phyloP scores from a whole-genome alignment of 176 grass and related monocot genomes.

The barley (Hordeum vulgare) region DNA sequence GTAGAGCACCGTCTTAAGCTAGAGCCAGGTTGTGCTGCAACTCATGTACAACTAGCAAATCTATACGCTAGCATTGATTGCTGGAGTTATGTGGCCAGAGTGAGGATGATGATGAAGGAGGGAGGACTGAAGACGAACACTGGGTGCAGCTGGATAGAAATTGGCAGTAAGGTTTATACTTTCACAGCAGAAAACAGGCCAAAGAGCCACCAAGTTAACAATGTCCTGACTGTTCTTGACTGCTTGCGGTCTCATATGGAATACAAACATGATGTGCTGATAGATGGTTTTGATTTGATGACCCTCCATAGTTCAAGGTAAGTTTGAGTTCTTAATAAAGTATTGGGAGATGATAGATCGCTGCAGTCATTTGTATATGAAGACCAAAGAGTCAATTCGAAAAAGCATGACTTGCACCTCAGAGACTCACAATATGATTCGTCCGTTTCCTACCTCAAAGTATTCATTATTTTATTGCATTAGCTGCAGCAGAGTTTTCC shows the following conservation, averaged over 20 bases:
- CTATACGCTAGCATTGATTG: slow-evolving; percentile 36
- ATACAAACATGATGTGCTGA: slow-evolving; percentile 10
- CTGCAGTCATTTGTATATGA: background rate
- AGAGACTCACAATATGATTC: background rate
- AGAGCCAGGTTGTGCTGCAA: slow-evolving; percentile 47
- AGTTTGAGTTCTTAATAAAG: background rate
- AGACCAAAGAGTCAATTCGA: background rate
- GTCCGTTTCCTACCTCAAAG: background rate
- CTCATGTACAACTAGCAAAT: slow-evolving; percentile 53
- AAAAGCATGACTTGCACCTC: background rate
- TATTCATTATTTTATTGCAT: background rate
- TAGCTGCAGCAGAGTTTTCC: background rate
- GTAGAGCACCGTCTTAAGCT: slow-evolving; percentile 41
- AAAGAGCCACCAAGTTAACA: slow-evolving; percentile 26
- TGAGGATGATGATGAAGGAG: slow-evolving; percentile 44
- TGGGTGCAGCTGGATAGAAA: slow-evolving; percentile 59
- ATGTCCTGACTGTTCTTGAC: slow-evolving; percentile 31
- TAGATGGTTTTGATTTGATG: slow-evolving; percentile 22
- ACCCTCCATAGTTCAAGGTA: background rate
- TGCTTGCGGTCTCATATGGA: slow-evolving; percentile 38
- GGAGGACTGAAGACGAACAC: slow-evolving; percentile 36
- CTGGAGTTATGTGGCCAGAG: slow-evolving; percentile 42
- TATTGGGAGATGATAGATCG: background rate
- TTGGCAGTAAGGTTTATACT: slow-evolving; percentile 34
- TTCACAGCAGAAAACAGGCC: slow-evolving; percentile 43